Evolutionary conservation across 2,329 filamentous ascomycete species (phyloP).

Genomic region (Calonectria ilicicola): DNA sequence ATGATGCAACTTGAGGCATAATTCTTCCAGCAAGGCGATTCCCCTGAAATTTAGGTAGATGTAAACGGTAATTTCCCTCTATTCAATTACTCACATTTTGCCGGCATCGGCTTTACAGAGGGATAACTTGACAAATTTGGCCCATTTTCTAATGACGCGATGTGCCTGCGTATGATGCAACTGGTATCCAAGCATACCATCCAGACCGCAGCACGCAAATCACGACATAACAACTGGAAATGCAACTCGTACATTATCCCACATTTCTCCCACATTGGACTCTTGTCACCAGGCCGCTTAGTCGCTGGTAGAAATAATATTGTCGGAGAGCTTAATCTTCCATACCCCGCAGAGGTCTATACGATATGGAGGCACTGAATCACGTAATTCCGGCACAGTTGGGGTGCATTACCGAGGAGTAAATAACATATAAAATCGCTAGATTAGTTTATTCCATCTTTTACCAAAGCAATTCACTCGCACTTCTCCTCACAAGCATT

Average conservation of each 20-base stretch:
- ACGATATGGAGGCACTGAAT: not conserved
- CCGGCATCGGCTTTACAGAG: conserved; percentile 8
- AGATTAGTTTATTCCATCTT: not conserved
- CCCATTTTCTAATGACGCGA: conserved; percentile 15
- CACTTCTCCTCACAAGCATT: not conserved
- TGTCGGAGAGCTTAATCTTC: not conserved
- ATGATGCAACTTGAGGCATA: not conserved
- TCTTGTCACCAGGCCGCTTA: not conserved
- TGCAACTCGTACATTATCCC: not conserved
- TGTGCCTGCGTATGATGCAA: conserved; percentile 20
- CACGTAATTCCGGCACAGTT: conserved; percentile 16
- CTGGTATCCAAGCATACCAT: not conserved
- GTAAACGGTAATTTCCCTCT: not conserved
- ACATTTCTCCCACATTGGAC: conserved; percentile 7
- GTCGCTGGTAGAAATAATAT: not conserved
- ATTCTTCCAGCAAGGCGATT: not conserved
- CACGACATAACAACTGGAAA: conserved; percentile 19
- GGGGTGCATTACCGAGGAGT: not conserved
- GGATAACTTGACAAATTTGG: not conserved
- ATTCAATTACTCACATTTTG: not conserved
- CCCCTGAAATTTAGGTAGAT: not conserved
- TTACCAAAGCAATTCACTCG: not conserved
- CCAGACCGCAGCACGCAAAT: not conserved
- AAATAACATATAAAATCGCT: conserved; percentile 1
- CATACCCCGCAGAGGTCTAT: conserved; percentile 6